Conservation (phyloP, 1,139 yeast genomes). For the Kodamaea ohmeri region DNA sequence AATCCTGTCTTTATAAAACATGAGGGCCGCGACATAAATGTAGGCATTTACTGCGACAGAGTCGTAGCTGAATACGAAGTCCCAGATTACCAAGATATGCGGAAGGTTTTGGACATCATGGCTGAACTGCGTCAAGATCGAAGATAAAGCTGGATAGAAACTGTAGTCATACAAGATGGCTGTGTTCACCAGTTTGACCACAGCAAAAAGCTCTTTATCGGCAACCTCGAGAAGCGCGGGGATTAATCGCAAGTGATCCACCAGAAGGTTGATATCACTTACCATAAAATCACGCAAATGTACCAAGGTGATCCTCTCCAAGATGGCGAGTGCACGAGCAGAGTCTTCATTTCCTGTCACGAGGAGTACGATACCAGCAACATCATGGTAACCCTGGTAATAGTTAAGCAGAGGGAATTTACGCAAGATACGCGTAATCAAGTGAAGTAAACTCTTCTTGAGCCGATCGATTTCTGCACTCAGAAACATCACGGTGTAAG, state of each 20-base stretch:
- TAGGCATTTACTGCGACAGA: constrained; percentile 48
- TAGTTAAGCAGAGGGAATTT: constrained; percentile 63
- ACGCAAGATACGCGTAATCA: constrained; percentile 58
- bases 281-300: constrained; percentile 86
- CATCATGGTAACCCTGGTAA: constrained; percentile 92
- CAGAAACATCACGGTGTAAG: constrained; percentile 37
- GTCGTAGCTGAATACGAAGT: constrained; percentile 51
- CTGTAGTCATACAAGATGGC: constrained; percentile 37
- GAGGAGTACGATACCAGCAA: constrained; percentile 66
- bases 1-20: constrained; percentile 41
- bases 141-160: constrained; percentile 65
- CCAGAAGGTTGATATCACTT: constrained; percentile 60
- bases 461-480: constrained; percentile 31
- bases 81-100: constrained; percentile 61
- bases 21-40: constrained; percentile 53
- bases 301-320: constrained; percentile 58
- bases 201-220: constrained; percentile 51
- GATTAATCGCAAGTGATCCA: constrained; percentile 62
- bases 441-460: constrained; percentile 41
- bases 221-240: constrained; percentile 54
- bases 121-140: constrained; percentile 72
- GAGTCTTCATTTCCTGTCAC: constrained; percentile 39
- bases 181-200: constrained; percentile 41
- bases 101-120: constrained; percentile 61
- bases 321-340: constrained; percentile 41